Evolutionary conservation across 163 green algal genomes (phyloP), one percentile per base, ranked within the genome.

Genomic region (Scenedesmus sp.): DNA sequence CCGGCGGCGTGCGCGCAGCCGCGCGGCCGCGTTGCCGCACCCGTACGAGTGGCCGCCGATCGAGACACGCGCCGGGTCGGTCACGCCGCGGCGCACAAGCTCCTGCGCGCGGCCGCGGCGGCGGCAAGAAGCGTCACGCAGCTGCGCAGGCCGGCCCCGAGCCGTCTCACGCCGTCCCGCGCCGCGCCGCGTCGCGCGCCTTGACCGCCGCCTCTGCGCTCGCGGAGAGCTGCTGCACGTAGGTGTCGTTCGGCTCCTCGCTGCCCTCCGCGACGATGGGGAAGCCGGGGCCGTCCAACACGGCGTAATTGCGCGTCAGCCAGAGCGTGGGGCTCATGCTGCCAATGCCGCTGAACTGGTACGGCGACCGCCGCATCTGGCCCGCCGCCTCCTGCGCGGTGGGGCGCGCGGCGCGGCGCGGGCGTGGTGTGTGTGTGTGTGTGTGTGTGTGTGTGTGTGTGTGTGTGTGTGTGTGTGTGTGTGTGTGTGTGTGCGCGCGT

Each of bases 181-280:
- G n/a, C n/a, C n/a, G n/a, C n/a, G n/a, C n/a, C n/a, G n/a, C n/a
- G n/a, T 10, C 39, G 39, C 39, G 39, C 26, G 57, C 63, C 63
- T 72, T 63, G 1, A 94, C 84, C 31, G 89, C 90, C 22, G 90
- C 90, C 13, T 71, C 57, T 9, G 87, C 89, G 26, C 69, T 85
- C 24, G 80, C 83, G 1, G 78, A 89, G 2, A 99, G 89, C 90
- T 99, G 96, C 88, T 98, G 86, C 50, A 98, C 82, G 79, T 97
- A 99, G 2, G 94, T 98, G 87, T 99, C 96, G 51, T 98, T 98
- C 14, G 94, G 92, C 74, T 98, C 93, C 33, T 77, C 75, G 5
- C 63, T 54, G 2, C 73, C 90, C 74, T 98, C 94, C 2, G 91
- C 96, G 56, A 99, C 90, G 48, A 99, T 98, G 31, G 96, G 96